Conservation (phyloP, 2,329 filamentous ascomycete species). For the Arachnopeziza araneosa region DNA sequence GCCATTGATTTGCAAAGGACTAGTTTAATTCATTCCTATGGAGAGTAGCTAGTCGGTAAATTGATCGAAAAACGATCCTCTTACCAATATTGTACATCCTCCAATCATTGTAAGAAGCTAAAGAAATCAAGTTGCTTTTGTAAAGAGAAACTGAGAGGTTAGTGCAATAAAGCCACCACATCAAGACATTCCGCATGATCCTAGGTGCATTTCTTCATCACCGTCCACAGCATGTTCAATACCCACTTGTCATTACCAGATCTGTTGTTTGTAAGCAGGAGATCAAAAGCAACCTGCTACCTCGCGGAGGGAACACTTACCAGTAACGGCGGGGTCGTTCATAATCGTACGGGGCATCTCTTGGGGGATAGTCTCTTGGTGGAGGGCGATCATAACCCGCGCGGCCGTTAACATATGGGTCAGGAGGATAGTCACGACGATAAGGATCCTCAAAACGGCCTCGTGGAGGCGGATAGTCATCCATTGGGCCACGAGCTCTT, state of each 20-base stretch:
- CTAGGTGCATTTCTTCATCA: background rate
- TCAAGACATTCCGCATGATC: background rate
- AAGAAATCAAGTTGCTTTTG: background rate
- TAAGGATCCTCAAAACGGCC: conserved; percentile 76
- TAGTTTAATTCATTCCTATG: background rate
- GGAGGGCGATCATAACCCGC: conserved; percentile 45
- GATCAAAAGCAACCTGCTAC: background rate
- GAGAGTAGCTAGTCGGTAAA: background rate
- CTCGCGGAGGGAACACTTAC: conserved; percentile 15
- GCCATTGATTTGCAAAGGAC: background rate
- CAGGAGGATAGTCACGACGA: conserved; percentile 56
- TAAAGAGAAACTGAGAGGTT: background rate
- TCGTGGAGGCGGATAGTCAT: conserved; percentile 69
- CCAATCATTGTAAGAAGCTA: background rate
- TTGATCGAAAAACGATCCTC: background rate
- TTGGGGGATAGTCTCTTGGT: conserved; percentile 31
- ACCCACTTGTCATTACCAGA: background rate
- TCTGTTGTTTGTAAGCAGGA: background rate
- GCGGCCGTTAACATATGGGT: conserved; percentile 51
- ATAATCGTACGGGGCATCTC: conserved; percentile 29
- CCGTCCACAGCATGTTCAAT: background rate
- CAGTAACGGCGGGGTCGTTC: conserved; percentile 28
- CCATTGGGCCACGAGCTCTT: conserved; percentile 62
- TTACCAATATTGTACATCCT: background rate
- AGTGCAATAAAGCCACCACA: background rate